phyloP scores from a whole-genome alignment of 371 early-diverging fungal genomes.

The Apophysomyces trapeziformis region DNA sequence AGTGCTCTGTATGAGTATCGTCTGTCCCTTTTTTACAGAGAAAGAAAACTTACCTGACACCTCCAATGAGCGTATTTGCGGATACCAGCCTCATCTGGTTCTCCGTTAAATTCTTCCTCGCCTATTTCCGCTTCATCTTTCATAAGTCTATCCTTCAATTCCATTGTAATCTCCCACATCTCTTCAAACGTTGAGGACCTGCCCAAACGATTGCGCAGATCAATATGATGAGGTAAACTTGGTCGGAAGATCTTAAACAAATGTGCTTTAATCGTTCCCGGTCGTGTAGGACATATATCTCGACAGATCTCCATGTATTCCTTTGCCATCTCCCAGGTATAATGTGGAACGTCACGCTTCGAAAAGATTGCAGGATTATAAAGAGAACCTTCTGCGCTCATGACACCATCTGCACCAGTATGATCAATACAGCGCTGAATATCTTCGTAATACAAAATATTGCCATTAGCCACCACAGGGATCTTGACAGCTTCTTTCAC shows the following conservation, averaged over 20 bases:
- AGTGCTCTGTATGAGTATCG: constrained; percentile 9
- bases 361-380: constrained; percentile 92
- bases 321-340: constrained; percentile 78
- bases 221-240: constrained; percentile 79
- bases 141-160: constrained; percentile 64
- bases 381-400: constrained; percentile 93
- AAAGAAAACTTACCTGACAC: constrained; percentile 35
- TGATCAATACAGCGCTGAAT: constrained; percentile 84
- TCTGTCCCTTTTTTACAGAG: not conserved
- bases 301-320: constrained; percentile 88
- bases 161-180: constrained; percentile 54
- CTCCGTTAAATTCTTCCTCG: constrained; percentile 40
- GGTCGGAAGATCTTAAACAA: constrained; percentile 93
- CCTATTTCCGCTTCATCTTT: constrained; percentile 45
- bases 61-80: constrained; percentile 75
- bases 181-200: constrained; percentile 66
- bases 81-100: constrained; percentile 63
- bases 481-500: constrained; percentile 89
- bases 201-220: constrained; percentile 76
- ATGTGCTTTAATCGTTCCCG: constrained; percentile 80
- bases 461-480: constrained; percentile 98
- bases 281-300: constrained; percentile 51
- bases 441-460: constrained; percentile 92
- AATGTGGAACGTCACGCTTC: constrained; percentile 55
- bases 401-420: constrained; percentile 96